These are phyloP conservation scores for Esteya vermicola DNA, from an alignment of 2,329 filamentous ascomycete species.

Conservation along the genomic window DNA sequence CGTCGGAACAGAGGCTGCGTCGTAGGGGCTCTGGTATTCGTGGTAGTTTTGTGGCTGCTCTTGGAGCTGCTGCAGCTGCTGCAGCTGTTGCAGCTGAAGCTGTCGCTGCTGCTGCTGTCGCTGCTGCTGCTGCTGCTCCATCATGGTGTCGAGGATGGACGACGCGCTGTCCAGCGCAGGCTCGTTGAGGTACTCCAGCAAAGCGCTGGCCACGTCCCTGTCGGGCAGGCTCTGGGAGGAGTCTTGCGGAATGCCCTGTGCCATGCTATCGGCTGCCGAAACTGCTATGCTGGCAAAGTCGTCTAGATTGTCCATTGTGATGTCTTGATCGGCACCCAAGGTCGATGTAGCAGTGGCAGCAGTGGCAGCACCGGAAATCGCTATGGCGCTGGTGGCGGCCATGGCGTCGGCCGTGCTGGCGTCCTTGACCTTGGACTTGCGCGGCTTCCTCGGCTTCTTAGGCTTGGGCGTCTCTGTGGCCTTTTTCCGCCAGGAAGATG, in stretches of 20 bases:
- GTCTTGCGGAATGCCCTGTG: background rate
- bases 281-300: background rate
- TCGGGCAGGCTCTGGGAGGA: background rate
- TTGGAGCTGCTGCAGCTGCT: background rate
- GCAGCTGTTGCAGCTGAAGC: background rate
- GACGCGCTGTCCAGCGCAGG: background rate
- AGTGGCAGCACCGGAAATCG: too few relatives aligned
- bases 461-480: background rate
- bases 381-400: too few relatives aligned
- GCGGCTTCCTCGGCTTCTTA: slow-evolving; percentile 4
- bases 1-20: too few relatives aligned
- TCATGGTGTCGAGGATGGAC: slow-evolving; percentile 3
- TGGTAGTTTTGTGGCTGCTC: too few relatives aligned
- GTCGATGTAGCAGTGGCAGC: too few relatives aligned
- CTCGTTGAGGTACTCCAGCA: slow-evolving; percentile 5
- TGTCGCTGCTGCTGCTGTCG: background rate
- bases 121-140: background rate
- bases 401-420: too few relatives aligned
- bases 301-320: too few relatives aligned
- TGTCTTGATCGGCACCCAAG: background rate
- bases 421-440: background rate
- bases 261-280: background rate
- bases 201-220: slow-evolving; percentile 1
- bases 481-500: too few relatives aligned
- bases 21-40: too few relatives aligned